A percentile compares a stretch with the other conserved stretches of the same genome.
phyloP scores from a whole-genome alignment of 2,329 filamentous ascomycete species.

The Chrysoporthe cubensis region DNA sequence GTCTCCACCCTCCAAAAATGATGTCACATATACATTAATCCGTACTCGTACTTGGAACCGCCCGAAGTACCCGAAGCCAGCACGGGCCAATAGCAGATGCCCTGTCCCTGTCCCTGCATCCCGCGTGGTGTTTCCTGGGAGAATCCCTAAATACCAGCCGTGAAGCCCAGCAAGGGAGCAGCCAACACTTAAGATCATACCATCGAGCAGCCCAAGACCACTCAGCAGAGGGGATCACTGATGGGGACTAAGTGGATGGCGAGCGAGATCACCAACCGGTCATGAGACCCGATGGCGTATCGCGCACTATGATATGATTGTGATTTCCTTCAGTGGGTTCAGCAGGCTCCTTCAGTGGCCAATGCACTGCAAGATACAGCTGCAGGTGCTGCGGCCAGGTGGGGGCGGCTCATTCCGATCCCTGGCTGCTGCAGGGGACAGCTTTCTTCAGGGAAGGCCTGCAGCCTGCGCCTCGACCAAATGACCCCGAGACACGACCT shows the following conservation, averaged over 20 bases:
- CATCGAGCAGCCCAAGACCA: not conserved
- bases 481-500: not conserved
- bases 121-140: not conserved
- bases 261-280: not conserved
- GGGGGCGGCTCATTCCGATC: conserved; percentile 5
- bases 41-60: not conserved
- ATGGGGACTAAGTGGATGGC: not conserved
- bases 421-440: conserved; percentile 2
- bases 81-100: not conserved
- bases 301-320: not conserved
- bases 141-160: not conserved
- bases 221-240: not conserved
- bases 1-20: not conserved
- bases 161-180: not conserved
- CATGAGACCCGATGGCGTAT: conserved; percentile 7
- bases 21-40: not conserved
- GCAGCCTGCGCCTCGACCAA: not conserved
- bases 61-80: not conserved
- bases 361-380: conserved; percentile 13
- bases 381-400: conserved; percentile 2
- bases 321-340: conserved; percentile 10
- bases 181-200: not conserved
- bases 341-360: conserved; percentile 10
- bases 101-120: not conserved
- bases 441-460: not conserved